A percentile compares a stretch with the other conserved stretches of the same genome.
Conservation (phyloP, 441 rosid species). For the Raphanus hybrid region DNA sequence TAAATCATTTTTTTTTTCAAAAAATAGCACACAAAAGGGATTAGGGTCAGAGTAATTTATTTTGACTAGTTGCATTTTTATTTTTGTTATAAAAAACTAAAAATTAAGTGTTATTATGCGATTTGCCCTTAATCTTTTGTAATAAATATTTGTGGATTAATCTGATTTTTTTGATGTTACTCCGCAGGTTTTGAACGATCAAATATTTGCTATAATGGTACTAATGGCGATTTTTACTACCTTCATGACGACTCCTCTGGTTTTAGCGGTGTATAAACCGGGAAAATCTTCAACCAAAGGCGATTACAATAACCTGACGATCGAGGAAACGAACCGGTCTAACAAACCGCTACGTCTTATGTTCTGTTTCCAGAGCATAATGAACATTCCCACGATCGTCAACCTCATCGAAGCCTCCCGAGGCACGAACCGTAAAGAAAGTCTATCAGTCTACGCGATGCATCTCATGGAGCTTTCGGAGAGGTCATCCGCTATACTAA, state of each 20-base stretch:
- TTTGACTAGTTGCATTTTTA: no score
- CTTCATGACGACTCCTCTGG: slow-evolving; percentile 60
- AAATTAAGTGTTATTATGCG: no score
- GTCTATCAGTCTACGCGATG: slow-evolving; percentile 69
- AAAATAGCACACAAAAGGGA: no score
- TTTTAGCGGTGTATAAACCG: slow-evolving; percentile 60
- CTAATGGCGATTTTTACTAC: slow-evolving; percentile 65
- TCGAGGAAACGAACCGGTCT: slow-evolving; percentile 53
- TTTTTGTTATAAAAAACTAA: no score
- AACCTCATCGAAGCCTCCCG: slow-evolving; percentile 84
- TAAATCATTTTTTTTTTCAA: no score
- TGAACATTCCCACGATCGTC: slow-evolving; percentile 61
- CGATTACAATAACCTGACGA: slow-evolving; percentile 52
- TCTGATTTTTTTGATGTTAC: neutral
- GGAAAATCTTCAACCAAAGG: slow-evolving; percentile 38
- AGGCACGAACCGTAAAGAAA: slow-evolving; percentile 61
- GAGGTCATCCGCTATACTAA: no score
- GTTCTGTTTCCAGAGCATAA: slow-evolving; percentile 60
- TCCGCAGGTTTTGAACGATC: slow-evolving; percentile 57
- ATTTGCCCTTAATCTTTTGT: neutral
- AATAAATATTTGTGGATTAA: neutral
- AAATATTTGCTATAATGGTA: slow-evolving; percentile 64
- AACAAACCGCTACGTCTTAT: slow-evolving; percentile 56
- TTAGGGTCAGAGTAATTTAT: no score
- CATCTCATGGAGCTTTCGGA: slow-evolving; percentile 58